Conservation (phyloP, 1,284 basidiomycete species). For the Ganoderma lingzhi region DNA sequence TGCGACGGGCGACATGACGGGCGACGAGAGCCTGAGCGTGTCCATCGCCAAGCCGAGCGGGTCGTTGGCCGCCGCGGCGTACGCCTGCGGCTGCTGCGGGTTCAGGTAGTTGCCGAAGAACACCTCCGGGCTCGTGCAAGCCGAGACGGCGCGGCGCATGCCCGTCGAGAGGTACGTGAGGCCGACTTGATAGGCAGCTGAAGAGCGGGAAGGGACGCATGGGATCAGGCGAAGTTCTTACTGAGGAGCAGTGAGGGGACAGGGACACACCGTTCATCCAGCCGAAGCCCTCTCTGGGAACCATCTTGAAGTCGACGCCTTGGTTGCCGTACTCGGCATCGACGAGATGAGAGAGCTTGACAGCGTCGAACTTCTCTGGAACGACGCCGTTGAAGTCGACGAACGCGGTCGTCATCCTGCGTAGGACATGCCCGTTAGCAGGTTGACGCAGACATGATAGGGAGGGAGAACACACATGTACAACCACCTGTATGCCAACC, state of each 20-base stretch:
- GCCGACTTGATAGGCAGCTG: conserved; percentile 94
- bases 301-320: conserved; percentile 96
- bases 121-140: conserved; percentile 91
- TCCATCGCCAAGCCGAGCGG: conserved; percentile 80
- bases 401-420: conserved; percentile 90
- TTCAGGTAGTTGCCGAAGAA: conserved; percentile 73
- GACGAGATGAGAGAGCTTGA: conserved; percentile 93
- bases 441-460: neutral
- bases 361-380: conserved; percentile 98
- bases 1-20: conserved; percentile 28
- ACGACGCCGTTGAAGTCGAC: conserved; percentile 98
- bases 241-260: conserved; percentile 11
- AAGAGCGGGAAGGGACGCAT: conserved; percentile 5
- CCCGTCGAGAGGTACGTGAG: conserved; percentile 93
- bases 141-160: conserved; percentile 94
- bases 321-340: conserved; percentile 99
- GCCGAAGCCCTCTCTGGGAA: conserved; percentile 96
- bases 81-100: conserved; percentile 44
- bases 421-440: neutral
- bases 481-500: conserved; percentile 94
- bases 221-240: conserved; percentile 8
- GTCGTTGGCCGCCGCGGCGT: conserved; percentile 56
- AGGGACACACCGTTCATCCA: conserved; percentile 87
- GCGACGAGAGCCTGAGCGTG: conserved; percentile 46
- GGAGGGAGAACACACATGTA: conserved; percentile 78